Evolutionary conservation across 768 basidiomycete species (phyloP).

Genomic region (Hydnomerulius pinastri): DNA sequence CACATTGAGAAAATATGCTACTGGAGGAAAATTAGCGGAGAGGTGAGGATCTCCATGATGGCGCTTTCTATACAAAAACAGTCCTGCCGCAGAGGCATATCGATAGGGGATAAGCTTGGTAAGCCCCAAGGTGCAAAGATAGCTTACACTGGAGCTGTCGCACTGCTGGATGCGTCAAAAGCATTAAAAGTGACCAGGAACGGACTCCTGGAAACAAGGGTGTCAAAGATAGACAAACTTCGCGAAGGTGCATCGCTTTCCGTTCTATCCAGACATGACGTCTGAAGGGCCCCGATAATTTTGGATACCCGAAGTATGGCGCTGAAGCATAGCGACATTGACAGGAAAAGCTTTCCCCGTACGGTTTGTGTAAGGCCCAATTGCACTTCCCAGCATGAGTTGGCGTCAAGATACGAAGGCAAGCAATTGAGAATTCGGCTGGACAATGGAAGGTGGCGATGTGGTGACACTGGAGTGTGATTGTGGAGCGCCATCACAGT

Average conservation of each 20-base stretch:
- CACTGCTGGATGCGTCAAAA: background rate
- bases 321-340: no score
- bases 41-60: background rate
- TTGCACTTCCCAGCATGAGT: no score
- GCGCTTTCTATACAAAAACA: no score
- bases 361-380: no score
- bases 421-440: background rate
- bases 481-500: background rate
- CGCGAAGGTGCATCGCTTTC: slow-evolving; percentile 7
- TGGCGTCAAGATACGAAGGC: background rate
- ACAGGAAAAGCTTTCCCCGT: no score
- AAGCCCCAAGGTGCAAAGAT: no score
- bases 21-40: background rate
- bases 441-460: background rate
- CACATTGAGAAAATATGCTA: background rate
- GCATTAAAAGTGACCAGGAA: background rate
- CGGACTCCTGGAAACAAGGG: slow-evolving; percentile 1
- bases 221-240: slow-evolving; percentile 7
- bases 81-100: no score
- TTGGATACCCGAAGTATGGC: background rate
- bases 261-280: no score
- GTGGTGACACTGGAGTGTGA: background rate
- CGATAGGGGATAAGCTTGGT: no score
- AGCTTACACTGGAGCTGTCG: background rate
- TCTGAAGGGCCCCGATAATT: background rate